Conservation (phyloP, 1,139 yeast genomes). For the Lodderomyces parapsilosis region DNA sequence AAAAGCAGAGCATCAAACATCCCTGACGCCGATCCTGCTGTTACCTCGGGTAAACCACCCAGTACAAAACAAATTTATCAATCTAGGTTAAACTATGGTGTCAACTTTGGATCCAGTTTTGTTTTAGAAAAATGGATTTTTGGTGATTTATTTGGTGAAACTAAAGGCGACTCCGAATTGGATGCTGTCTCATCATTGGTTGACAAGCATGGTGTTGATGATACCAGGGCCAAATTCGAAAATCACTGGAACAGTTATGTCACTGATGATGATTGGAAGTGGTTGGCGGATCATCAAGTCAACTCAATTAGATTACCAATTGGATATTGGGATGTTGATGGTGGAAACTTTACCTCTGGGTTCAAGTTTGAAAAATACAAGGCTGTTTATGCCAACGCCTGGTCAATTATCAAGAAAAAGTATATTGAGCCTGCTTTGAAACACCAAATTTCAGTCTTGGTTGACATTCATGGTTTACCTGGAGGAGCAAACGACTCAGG, state of each 20-base stretch:
- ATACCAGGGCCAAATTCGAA: slow-evolving; percentile 57
- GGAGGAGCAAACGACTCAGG: slow-evolving; percentile 79
- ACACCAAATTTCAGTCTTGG: slow-evolving; percentile 65
- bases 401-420: slow-evolving; percentile 55
- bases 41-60: slow-evolving; percentile 35
- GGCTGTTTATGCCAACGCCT: slow-evolving; percentile 65
- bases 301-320: slow-evolving; percentile 82
- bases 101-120: slow-evolving; percentile 82
- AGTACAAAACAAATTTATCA: slow-evolving; percentile 56
- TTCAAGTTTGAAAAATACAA: slow-evolving; percentile 61
- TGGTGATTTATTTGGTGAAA: slow-evolving; percentile 54
- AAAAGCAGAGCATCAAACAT: slow-evolving; percentile 35
- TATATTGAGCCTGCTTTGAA: slow-evolving; percentile 55
- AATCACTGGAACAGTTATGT: slow-evolving; percentile 70
- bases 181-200: slow-evolving; percentile 62
- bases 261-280: slow-evolving; percentile 73
- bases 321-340: slow-evolving; percentile 84
- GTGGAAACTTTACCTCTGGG: slow-evolving; percentile 55
- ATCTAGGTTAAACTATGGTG: slow-evolving; percentile 74
- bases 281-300: slow-evolving; percentile 65
- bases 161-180: slow-evolving; percentile 56
- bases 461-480: slow-evolving; percentile 89
- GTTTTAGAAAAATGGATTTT: slow-evolving; percentile 77
- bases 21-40: slow-evolving; percentile 28
- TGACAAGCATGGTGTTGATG: slow-evolving; percentile 50